Conservation (phyloP, 2,329 filamentous ascomycete species). For the Ascochyta pisi region DNA sequence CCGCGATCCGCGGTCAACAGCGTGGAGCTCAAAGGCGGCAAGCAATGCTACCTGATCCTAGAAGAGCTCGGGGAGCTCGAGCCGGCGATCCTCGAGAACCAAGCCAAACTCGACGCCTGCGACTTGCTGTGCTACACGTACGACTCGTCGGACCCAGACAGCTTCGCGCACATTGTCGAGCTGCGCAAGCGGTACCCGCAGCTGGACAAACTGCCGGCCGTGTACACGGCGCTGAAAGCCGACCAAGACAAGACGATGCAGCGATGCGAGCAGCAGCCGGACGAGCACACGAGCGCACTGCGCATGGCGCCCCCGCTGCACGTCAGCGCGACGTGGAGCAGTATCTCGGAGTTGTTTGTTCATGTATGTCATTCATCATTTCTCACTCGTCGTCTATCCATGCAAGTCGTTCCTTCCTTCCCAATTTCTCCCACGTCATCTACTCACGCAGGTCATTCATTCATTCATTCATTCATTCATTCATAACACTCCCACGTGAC, state of each 20-base stretch:
- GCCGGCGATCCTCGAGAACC: slow-evolving; percentile 91
- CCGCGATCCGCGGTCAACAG: slow-evolving; percentile 93
- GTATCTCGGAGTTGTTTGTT: slow-evolving; percentile 93
- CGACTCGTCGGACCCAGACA: slow-evolving; percentile 95
- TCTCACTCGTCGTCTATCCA: no score
- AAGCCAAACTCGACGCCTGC: slow-evolving; percentile 86
- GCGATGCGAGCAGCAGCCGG: slow-evolving; percentile 83
- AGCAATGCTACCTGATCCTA: slow-evolving; percentile 95
- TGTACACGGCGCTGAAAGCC: slow-evolving; percentile 93
- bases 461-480: no score
- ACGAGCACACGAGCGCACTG: slow-evolving; percentile 83
- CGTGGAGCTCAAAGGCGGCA: slow-evolving; percentile 92
- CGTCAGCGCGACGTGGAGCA: slow-evolving; percentile 93
- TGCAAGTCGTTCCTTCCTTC: no score
- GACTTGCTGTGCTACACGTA: slow-evolving; percentile 96
- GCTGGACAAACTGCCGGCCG: slow-evolving; percentile 85
- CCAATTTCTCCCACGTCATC: no score
- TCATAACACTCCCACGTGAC: no score
- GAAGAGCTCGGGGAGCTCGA: slow-evolving; percentile 97
- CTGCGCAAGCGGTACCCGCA: slow-evolving; percentile 80
- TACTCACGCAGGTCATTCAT: no score
- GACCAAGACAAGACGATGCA: slow-evolving; percentile 98
- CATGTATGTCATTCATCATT: slow-evolving; percentile 50
- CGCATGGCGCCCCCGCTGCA: slow-evolving; percentile 93
- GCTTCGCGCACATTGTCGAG: slow-evolving; percentile 88